phyloP scores from a whole-genome alignment of 257 asterid species.

The Ophiorrhiza pumila region DNA sequence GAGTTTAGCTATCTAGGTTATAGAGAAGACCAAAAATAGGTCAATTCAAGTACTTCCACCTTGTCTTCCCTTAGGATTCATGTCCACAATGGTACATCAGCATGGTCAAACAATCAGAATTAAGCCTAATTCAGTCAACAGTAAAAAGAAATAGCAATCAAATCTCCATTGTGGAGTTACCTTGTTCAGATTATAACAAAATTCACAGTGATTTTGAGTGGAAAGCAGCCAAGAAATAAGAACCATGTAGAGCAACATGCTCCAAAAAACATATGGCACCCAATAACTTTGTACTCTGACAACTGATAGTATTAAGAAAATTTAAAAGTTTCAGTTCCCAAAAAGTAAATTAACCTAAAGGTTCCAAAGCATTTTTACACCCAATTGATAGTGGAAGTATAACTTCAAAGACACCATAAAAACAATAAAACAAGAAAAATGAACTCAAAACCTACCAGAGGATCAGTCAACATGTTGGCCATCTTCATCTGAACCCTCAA shows the following conservation, averaged over 20 bases:
- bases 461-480: conserved; percentile 45
- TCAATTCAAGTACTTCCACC: background rate
- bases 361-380: background rate
- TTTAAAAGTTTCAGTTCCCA: background rate
- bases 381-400: background rate
- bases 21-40: background rate
- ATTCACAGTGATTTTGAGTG: background rate
- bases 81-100: too few relatives aligned
- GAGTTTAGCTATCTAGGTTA: background rate
- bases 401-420: background rate
- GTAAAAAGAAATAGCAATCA: background rate
- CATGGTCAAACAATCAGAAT: too few relatives aligned
- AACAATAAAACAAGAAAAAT: background rate
- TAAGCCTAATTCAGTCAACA: background rate
- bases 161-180: too few relatives aligned
- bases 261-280: too few relatives aligned
- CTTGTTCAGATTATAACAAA: too few relatives aligned
- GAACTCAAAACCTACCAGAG: conserved; percentile 51
- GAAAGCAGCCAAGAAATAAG: background rate
- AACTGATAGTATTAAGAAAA: too few relatives aligned
- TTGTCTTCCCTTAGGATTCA: background rate
- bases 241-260: background rate
- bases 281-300: too few relatives aligned
- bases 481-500: conserved; percentile 24
- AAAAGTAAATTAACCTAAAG: background rate